Percentiles rank a stretch among this genome's conserved stretches.
Evolutionary conservation across 176 grass and related monocot genomes (phyloP).

Genomic region (Guadua angustifolia): DNA sequence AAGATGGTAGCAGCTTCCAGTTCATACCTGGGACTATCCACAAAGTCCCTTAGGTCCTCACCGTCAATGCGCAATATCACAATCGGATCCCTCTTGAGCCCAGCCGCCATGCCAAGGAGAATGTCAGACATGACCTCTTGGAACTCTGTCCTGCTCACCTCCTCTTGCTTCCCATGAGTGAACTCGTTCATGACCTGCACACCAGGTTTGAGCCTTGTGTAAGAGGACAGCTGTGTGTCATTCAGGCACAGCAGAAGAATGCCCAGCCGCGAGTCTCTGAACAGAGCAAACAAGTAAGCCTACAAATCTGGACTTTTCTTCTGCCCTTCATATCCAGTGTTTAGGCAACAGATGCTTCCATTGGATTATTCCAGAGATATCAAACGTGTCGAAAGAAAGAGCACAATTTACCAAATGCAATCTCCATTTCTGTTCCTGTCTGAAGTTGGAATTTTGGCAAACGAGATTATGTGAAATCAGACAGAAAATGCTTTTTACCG

Average conservation of each 20-base stretch:
- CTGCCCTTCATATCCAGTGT: neutral
- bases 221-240: neutral
- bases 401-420: neutral
- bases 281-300: neutral
- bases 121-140: conserved; percentile 70
- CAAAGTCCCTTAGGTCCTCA: conserved; percentile 83
- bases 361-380: neutral
- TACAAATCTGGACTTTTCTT: conserved; percentile 16
- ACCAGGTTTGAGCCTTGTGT: conserved; percentile 2
- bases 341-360: conserved; percentile 8
- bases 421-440: neutral
- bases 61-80: conserved; percentile 93
- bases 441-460: neutral
- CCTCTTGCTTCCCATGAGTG: conserved; percentile 65
- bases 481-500: neutral
- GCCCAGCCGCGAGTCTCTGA: neutral
- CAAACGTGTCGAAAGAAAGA: neutral
- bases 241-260: neutral
- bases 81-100: conserved; percentile 87
- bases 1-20: conserved; percentile 58
- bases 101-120: conserved; percentile 82
- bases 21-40: conserved; percentile 56
- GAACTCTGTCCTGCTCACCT: conserved; percentile 82
- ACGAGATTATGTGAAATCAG: neutral
- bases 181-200: conserved; percentile 78